Conservation (phyloP, 352 stramenopile genomes). For the Phytophthora pisi region DNA sequence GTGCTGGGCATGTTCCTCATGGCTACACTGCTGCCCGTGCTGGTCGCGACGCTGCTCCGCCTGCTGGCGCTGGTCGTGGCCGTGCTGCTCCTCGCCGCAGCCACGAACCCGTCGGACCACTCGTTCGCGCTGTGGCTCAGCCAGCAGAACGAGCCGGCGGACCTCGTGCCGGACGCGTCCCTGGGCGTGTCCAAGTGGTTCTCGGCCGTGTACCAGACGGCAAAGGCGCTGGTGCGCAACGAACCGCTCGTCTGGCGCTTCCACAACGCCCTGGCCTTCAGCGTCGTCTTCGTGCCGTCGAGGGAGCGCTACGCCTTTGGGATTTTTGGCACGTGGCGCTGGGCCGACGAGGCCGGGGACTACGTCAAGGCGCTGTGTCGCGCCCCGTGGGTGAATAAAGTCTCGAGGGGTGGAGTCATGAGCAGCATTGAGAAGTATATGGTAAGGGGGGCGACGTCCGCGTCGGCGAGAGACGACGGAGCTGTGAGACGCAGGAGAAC, state of each 20-base stretch:
- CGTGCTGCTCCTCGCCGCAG: conserved; percentile 35
- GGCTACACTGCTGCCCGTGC: conserved; percentile 62
- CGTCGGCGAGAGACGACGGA: conserved; percentile 7
- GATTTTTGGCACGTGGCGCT: conserved; percentile 71
- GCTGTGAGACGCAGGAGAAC: conserved; percentile 19
- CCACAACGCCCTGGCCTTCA: conserved; percentile 69
- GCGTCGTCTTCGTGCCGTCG: conserved; percentile 64
- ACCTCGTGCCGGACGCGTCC: conserved; percentile 48
- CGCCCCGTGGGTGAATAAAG: conserved; percentile 49
- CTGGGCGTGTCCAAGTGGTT: conserved; percentile 70
- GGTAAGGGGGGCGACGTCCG: conserved; percentile 14
- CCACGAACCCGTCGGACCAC: conserved; percentile 72
- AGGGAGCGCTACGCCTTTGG: conserved; percentile 73
- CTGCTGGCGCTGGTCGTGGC: conserved; percentile 39
- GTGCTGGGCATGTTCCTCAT: conserved; percentile 77
- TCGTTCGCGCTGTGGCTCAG: conserved; percentile 75
- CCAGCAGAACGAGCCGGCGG: conserved; percentile 49
- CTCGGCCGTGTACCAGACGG: conserved; percentile 72
- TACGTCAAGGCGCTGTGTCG: conserved; percentile 53
- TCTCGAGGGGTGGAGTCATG: conserved; percentile 54
- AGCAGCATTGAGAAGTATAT: conserved; percentile 66
- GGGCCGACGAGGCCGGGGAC: conserved; percentile 58
- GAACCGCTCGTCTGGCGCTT: conserved; percentile 66
- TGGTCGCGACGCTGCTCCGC: conserved; percentile 53
- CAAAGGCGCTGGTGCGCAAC: conserved; percentile 67